Base-by-base conservation (phyloP, 345 rosid genomes). In the Populus deltoides region DNA sequence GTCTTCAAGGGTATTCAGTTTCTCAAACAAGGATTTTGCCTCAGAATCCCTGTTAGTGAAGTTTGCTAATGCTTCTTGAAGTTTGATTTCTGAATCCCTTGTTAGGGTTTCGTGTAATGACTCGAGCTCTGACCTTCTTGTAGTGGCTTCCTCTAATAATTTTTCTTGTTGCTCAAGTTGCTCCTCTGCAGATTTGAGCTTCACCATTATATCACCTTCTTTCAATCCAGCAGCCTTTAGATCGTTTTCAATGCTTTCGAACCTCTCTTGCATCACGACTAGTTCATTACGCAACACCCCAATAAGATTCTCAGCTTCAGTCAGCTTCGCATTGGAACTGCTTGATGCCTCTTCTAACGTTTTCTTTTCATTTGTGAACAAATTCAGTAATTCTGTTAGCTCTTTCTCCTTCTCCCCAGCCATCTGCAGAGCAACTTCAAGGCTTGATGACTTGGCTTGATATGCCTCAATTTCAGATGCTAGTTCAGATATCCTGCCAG, bases 101-200 rank as follows among this genome's bases (percentile, higher is more conserved):
- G 86, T 81, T 57, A 88, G 66, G 49, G 93, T 85, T 78, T 80
- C 85, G 68, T 92, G 91, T 57, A 76, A 85, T 29, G 89, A 82
- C 82, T 90, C 94, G 71, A 96, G 91, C 84, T 91, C 97, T 10
- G 84, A 82, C 81, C 77, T 83, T 81, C 86, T 89, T 6, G 83
- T 84, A 61, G 83, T 70, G 73, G 89, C 88, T 80, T 92, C 84
- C 79, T 90, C 94, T 43, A 94, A 70, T 79, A 84, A 78, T 74
- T 77, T 86, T 75, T 77, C 87, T 74, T 91, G 97, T 59, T 86
- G 81, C 79, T 80, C 87, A 62, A 92, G 81, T 81, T 90, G 86
- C 87, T 88, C 94, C 87, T 91, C 97, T 24, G 91, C 90, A 81
- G 85, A 78, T 80, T 89, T 92, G 39, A 96, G 93, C 87, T 96